Conservation (phyloP, 2,329 filamentous ascomycete species). For the Orbilia blumenaviensis region DNA sequence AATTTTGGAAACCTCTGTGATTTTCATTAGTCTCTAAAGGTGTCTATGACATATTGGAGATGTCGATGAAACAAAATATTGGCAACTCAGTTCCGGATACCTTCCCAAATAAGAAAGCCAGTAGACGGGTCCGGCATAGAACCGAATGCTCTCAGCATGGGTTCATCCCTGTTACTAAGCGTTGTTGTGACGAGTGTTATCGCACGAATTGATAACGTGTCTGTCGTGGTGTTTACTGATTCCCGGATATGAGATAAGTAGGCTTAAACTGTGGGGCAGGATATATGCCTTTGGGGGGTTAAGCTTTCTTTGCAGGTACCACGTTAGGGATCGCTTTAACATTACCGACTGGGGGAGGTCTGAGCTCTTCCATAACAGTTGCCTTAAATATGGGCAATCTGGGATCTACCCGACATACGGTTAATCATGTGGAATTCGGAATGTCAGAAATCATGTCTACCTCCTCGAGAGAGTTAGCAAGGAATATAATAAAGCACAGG, state of each 20-base stretch:
- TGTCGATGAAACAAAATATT: conserved; percentile 36
- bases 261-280: background rate
- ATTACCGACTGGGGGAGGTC: conserved; percentile 31
- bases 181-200: conserved; percentile 31
- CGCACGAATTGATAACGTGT: conserved; percentile 29
- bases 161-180: background rate
- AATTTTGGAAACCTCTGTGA: background rate
- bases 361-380: background rate
- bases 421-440: conserved; percentile 30
- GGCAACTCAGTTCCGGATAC: background rate
- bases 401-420: conserved; percentile 11
- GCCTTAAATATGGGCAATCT: conserved; percentile 27
- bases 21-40: background rate
- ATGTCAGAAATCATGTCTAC: conserved; percentile 4
- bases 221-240: conserved; percentile 1
- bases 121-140: conserved; percentile 11
- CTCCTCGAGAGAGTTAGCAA: conserved; percentile 17
- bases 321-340: conserved; percentile 24
- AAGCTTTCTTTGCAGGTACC: conserved; percentile 32
- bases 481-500: background rate
- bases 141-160: background rate
- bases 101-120: conserved; percentile 25
- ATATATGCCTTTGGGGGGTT: background rate
- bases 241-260: conserved; percentile 13
- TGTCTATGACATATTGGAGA: background rate